Conservation (phyloP, 1,284 basidiomycete species). For the Rhodotorula sp. region DNA sequence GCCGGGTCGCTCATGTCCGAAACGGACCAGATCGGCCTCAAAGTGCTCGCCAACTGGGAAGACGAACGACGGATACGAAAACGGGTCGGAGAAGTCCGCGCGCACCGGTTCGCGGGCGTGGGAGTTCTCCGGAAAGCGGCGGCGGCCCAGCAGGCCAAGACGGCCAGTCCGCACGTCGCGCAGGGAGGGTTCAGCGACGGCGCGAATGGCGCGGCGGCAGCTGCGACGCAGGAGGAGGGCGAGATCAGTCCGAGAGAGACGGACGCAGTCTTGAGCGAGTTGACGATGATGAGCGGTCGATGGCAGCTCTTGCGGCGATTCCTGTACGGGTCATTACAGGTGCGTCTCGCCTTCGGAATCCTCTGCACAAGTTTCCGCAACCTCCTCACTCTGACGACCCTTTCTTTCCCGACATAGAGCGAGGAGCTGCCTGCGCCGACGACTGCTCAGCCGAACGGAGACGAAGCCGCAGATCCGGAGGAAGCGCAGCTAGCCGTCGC, state of each 20-base stretch:
- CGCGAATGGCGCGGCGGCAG: constrained; percentile 1
- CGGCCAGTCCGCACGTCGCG: constrained; percentile 16
- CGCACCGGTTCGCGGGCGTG: constrained; percentile 12
- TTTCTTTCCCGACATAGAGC: constrained; percentile 2
- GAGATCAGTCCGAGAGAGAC: constrained; percentile 80
- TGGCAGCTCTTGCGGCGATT: constrained; percentile 92
- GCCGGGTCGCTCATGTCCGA: constrained; percentile 75
- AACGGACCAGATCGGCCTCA: constrained; percentile 76
- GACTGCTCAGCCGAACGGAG: background rate
- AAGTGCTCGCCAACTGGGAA: constrained; percentile 80
- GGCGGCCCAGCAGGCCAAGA: background rate
- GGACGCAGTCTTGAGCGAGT: constrained; percentile 80
- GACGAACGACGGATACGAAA: constrained; percentile 65
- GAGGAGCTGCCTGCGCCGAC: constrained; percentile 25
- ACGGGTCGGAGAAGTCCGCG: constrained; percentile 40
- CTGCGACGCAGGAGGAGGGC: constrained; percentile 58
- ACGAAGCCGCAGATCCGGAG: constrained; percentile 28
- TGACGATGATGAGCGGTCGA: constrained; percentile 81
- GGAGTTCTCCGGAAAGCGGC: background rate
- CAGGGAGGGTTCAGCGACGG: constrained; percentile 13
- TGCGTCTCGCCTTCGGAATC: constrained; percentile 33
- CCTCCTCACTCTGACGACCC: background rate
- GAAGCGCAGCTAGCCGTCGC: constrained; percentile 49
- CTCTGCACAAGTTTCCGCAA: background rate
- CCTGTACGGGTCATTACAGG: constrained; percentile 64